Evolutionary conservation across 208 protist genomes (phyloP), one percentile per base, ranked within the genome.

Genomic region (Crithidia fasciculata): DNA sequence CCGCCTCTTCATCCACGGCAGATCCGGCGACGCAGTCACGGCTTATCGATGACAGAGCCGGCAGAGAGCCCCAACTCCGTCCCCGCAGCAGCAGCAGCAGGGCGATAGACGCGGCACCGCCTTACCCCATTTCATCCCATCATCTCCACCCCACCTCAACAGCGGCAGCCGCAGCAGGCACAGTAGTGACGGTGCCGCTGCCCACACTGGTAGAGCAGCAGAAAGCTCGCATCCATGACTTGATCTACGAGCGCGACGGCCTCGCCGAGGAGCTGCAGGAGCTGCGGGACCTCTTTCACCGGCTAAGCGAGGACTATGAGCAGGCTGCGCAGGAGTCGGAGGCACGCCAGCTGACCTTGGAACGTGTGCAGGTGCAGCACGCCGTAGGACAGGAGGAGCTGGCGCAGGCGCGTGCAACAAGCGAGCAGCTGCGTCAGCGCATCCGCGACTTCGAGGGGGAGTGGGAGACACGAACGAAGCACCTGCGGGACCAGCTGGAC

Each of bases 301-400:
- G 37, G 4, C 70, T 88, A 36, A 63, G 58, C 10, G 45, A 64
- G 36, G 83, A 89, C 66, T 88, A 90, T 52, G 84, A 92, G 41
- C 47, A 65, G 13, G 54, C 72, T 5, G 68, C 77, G 41, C 73
- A 59, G 5, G 68, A 77, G 40, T 37, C 56, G 3, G 75, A 83
- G n/a, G 50, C 36, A 9, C 56, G 41, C 12, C 12, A 68, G 45
- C 52, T 80, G 40, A 58, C 70, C 19, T 58, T 90, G 36, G 69
- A 50, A 10, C 56, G 49, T 16, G 56, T 84, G 13, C 64, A 69
- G 16, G n/a, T 55, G 5, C 72, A 86, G 67, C 36, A 68, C 44
- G 61, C 36, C 5, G 67, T 71, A 5, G 69, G 78, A 15, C 60
- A 78, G 18, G 77, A 86, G 28, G 79, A 84, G 69, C 76, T 89